Base-by-base conservation (phyloP, 805 yeast genomes). In the Candida xiaguanensis region DNA sequence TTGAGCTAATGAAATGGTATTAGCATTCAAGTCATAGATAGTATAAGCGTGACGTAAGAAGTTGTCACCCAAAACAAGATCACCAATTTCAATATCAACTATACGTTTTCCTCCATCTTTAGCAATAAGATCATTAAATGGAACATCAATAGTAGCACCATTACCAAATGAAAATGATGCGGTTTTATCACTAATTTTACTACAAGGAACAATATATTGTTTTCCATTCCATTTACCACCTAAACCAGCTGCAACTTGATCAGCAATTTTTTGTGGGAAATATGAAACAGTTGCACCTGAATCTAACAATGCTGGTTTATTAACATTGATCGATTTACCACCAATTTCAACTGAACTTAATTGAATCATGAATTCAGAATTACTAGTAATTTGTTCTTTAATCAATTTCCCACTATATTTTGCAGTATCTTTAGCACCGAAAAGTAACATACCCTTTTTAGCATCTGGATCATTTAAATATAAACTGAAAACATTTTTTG, bases 31-130 rank as follows among this genome's bases (percentile, higher is more conserved):
- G 55, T 84, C 83, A 56, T 74, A 80, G 13, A 80, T 85, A 18
- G 78, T 68, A 55, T 81, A 83, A 2, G 82, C 80, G 41, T 75
- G 70, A 38, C 85, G 68, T 46, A 85, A 59, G 52, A 84, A 74
- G 34, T 74, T 72, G 52, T 82, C 89, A 11, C 93, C 93, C 24
- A 85, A 63, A 19, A 32, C 37, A 16, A 14, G 5, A 9, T 16
- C 22, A 16, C 13, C 18, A 11, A 3, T 7, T 20, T 46, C 24
- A 53, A 38, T 16, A 59, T 64, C 64, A 41, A 63, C 51, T 36
- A 43, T 42, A 45, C 70, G 63, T 12, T 15, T 17, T 14, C 35
- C 31, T 16, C 43, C 35, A 13, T 46, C 34, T 33, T 43, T 40
- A 12, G 14, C 7, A 5, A 40, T 36, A 16, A 62, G 24, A 38